Evolutionary conservation across 2,329 filamentous ascomycete genomes (phyloP).

Genomic region (Chrysoporthe puriensis): DNA sequence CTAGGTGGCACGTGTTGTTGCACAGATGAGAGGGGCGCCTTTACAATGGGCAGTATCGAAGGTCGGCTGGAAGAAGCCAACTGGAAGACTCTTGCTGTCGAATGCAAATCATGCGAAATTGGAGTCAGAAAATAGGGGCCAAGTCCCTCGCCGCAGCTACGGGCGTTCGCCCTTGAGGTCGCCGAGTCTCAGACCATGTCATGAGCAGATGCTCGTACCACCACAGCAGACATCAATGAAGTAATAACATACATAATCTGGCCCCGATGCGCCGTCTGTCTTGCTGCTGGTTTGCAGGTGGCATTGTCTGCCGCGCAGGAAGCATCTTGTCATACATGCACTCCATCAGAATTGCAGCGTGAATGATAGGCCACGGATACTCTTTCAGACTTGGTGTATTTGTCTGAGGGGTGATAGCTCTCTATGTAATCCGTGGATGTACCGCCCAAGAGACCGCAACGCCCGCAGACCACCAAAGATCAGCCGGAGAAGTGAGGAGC

Average conservation of each 20-base stretch:
- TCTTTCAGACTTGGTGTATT: constrained; percentile 22
- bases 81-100: neutral
- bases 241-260: neutral
- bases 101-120: neutral
- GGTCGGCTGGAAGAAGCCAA: neutral
- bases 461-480: constrained; percentile 17
- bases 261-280: neutral
- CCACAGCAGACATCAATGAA: constrained; percentile 6
- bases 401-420: constrained; percentile 25
- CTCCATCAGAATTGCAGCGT: neutral
- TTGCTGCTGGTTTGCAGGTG: neutral
- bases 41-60: neutral
- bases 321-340: neutral
- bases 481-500: constrained; percentile 21
- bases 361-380: neutral
- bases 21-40: neutral
- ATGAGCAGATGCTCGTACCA: neutral
- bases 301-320: neutral
- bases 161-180: neutral
- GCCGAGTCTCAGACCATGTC: neutral
- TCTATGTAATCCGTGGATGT: constrained; percentile 27
- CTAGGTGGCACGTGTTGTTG: constrained; percentile 43
- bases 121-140: neutral
- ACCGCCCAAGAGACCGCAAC: constrained; percentile 25
- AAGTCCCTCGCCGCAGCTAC: neutral